Conservation (phyloP, 805 yeast genomes). For the Zygoascus flipseniorum region DNA sequence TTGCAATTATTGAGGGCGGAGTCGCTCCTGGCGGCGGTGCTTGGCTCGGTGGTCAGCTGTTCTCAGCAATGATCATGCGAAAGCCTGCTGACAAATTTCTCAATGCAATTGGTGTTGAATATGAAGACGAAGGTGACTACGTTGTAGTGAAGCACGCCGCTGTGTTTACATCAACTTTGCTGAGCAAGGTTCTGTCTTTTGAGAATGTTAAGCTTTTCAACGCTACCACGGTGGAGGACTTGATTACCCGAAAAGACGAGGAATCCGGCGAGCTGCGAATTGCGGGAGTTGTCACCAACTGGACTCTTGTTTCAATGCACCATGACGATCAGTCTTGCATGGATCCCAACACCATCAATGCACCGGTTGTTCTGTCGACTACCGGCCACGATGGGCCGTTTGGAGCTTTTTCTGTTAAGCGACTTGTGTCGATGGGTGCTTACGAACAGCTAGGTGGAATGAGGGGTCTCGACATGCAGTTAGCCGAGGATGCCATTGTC, state of each 20-base stretch:
- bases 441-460: conserved; percentile 50
- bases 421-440: conserved; percentile 45
- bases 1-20: conserved; percentile 64
- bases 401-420: conserved; percentile 72
- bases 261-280: conserved; percentile 48
- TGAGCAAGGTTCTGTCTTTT: conserved; percentile 58
- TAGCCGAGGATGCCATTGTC: conserved; percentile 68
- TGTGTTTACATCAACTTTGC: conserved; percentile 59
- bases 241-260: conserved; percentile 60
- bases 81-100: conserved; percentile 69
- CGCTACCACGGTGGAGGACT: conserved; percentile 74
- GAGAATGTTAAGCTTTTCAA: conserved; percentile 72
- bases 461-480: conserved; percentile 75
- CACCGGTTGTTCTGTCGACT: conserved; percentile 55
- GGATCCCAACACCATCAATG: conserved; percentile 75
- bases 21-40: conserved; percentile 80
- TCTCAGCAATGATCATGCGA: conserved; percentile 71
- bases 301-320: conserved; percentile 71
- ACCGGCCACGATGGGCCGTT: conserved; percentile 81
- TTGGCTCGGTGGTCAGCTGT: conserved; percentile 69
- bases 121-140: conserved; percentile 73
- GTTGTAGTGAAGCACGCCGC: conserved; percentile 80
- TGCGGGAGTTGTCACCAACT: conserved; percentile 77
- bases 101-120: conserved; percentile 53
- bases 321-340: conserved; percentile 72